Evolutionary conservation across 139 green algal species (phyloP), one percentile per base, ranked within the genome.

Genomic region (Ulvella scutata): DNA sequence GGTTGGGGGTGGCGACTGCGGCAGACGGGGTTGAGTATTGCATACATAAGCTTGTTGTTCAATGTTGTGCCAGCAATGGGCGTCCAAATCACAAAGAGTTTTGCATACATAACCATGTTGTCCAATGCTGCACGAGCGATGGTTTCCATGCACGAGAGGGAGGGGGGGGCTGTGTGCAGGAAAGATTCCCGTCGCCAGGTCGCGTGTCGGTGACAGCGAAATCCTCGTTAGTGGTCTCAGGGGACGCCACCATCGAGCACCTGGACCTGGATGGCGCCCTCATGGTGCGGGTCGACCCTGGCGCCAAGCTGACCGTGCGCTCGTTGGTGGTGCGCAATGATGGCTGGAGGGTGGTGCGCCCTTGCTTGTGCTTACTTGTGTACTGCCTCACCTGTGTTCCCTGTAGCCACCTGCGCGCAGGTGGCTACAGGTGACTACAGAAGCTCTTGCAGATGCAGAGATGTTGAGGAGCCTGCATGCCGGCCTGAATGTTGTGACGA

Each of bases 211-310:
- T 96, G 33, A 61, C 62, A 2, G 40, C 38, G 23, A 72, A 76
- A 40, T 79, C 87, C 0, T 44, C 79, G 35, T 81, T 97, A 43
- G 80, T 96, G 4, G 80, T 98, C 4, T 77, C 91, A 7, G 91
- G 88, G 3, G 67, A 73, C 4, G 77, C 87, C 35, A 87, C 94
- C 26, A 21, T 33, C 17, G 31, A 28, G 7, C 35, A 31, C 23
- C 74, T 93, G 43, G 38, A 90, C 3, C 43, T 98, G n/a, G 76
- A 89, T 0, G 94, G 94, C 0, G 83, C 93, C 0, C 73, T 97
- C 62, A 78, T 93, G 26, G 77, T 98, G 9, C 79, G 85, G 4
- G 85, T 81, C 7, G 75, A 74, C 3, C 67, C 74, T 1, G 87
- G 85, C 2, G 86, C 82, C 0, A 78, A 77, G 7, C 78, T 96